Conservation (phyloP, 139 green algal species). For the Volvox reticuliferus region DNA sequence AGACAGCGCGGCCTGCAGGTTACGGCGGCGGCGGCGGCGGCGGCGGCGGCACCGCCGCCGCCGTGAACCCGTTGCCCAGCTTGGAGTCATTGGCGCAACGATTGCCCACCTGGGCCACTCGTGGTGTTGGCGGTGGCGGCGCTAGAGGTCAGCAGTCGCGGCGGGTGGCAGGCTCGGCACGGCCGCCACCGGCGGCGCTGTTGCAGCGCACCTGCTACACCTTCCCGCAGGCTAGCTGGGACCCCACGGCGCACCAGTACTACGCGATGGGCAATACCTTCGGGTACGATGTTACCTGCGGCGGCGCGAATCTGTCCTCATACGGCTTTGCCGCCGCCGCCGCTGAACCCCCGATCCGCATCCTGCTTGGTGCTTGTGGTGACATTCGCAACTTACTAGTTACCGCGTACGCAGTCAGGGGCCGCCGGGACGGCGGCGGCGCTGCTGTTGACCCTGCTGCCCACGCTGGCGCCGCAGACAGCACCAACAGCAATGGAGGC, state of each 20-base stretch:
- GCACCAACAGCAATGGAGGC: no score
- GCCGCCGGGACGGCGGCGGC: neutral
- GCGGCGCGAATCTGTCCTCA: neutral
- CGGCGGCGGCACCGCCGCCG: neutral
- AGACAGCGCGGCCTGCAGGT: neutral
- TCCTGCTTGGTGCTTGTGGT: constrained; percentile 45
- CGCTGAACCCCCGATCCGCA: neutral
- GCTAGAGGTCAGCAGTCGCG: neutral
- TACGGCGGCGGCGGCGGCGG: neutral
- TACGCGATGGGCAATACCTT: constrained; percentile 51
- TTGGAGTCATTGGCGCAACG: constrained; percentile 14
- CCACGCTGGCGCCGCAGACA: neutral
- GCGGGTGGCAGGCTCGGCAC: neutral
- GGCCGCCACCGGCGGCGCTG: neutral
- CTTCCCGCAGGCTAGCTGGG: constrained; percentile 22
- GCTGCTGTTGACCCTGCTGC: no score
- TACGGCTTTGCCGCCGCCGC: no score
- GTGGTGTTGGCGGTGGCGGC: neutral
- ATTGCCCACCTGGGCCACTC: neutral
- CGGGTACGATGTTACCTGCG: constrained; percentile 30
- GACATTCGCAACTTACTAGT: constrained; percentile 48
- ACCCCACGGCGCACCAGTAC: constrained; percentile 34
- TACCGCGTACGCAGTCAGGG: neutral
- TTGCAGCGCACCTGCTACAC: constrained; percentile 39
- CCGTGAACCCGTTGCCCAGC: neutral